Base-by-base conservation (phyloP, 2,329 filamentous ascomycete genomes). In the Cladophialophora yegresii region DNA sequence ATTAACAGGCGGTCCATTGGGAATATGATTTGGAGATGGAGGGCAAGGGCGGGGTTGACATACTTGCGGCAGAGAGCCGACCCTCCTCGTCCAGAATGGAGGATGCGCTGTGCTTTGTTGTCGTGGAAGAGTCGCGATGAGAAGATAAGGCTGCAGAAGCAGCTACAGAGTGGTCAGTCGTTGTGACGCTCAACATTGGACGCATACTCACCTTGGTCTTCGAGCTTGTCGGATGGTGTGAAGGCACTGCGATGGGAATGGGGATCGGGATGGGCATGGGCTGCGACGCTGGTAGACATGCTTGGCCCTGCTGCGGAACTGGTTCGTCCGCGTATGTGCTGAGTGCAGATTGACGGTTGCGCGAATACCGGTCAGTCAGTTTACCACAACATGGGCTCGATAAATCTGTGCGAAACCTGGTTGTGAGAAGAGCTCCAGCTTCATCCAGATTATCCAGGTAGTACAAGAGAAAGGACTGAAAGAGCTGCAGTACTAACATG, bases 81-180 rank as follows among this genome's bases (percentile, higher is more conserved):
- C 82, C 80, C 71, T 86, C 79, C 32, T 79, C 73, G 59, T 82
- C 83, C 9, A 86, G 77, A 30, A 78, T 58, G 10, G 71, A 72
- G 54, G 69, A 66, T 54, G 74, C 75, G 66, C 71, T 68, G 53
- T 65, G 65, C 61, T 71, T 66, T 22, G 54, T 53, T 54, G 57
- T 50, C 30, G 57, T 59, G 4, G 64, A 40, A 28, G 61, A 61
- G 30, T 65, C 66, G 53, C 60, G 78, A 13, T 81, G 84, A 55
- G 79, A 83, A 73, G 85, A 85, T 13, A 88, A 76, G 5, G 86
- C 86, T 65, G 86, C 85, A 10, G 81, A 83, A n/a, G 86, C 86
- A 69, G 86, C 86, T 81, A 64, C 50, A 50, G 10, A 12, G 23
- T 22, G 58, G 64, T 70, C 54, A 68, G 61, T 45, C 22, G 23